phyloP scores from a whole-genome alignment of 2,329 filamentous ascomycete species.

The Xylariaceae sp. region DNA sequence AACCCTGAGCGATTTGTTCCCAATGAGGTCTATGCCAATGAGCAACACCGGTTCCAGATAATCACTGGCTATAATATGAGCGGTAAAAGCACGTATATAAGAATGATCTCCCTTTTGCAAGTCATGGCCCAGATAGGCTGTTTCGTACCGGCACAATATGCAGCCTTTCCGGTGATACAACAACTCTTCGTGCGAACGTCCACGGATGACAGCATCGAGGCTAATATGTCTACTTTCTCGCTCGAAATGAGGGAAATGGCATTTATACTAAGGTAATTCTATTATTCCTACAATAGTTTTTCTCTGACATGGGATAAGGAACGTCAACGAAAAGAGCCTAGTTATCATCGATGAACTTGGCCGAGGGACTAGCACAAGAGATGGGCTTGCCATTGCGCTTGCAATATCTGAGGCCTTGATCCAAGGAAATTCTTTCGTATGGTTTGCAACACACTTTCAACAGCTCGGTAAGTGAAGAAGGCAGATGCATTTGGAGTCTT shows the following conservation, averaged over 20 bases:
- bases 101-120: constrained; percentile 77
- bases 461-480: constrained; percentile 61
- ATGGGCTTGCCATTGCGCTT: constrained; percentile 86
- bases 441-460: constrained; percentile 92
- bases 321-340: constrained; percentile 75
- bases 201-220: constrained; percentile 84
- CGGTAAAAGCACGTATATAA: constrained; percentile 94
- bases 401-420: constrained; percentile 88
- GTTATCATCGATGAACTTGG: constrained; percentile 91
- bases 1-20: constrained; percentile 73
- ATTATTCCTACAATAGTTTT: neutral
- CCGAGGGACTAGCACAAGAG: constrained; percentile 83
- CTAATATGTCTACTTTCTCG: constrained; percentile 90
- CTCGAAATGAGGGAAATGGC: constrained; percentile 96
- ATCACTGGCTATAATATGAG: constrained; percentile 98
- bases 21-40: constrained; percentile 85
- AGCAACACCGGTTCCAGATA: constrained; percentile 83
- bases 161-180: constrained; percentile 76
- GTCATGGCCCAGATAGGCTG: constrained; percentile 94
- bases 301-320: constrained; percentile 46
- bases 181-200: constrained; percentile 88
- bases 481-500: neutral
- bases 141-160: constrained; percentile 86
- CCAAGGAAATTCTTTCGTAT: constrained; percentile 76
- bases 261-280: constrained; percentile 71